phyloP scores from a whole-genome alignment of 2,329 filamentous ascomycete species.

The Exserohilum turcica region DNA sequence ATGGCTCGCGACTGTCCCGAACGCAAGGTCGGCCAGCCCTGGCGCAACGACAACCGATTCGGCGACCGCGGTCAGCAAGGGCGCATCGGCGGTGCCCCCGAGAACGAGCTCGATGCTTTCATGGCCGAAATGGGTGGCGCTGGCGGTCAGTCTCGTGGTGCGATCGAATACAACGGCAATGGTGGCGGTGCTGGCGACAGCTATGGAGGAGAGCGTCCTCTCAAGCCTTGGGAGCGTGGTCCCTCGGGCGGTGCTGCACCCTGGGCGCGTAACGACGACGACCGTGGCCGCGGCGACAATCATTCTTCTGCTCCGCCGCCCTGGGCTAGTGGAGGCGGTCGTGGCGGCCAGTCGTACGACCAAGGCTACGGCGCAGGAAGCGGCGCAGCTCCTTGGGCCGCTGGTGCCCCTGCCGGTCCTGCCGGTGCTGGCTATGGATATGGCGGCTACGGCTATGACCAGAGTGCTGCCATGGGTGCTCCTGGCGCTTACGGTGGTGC shows the following conservation, averaged over 20 bases:
- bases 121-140: constrained; percentile 95
- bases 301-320: constrained; percentile 50
- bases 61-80: constrained; percentile 61
- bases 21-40: constrained; percentile 84
- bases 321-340: constrained; percentile 40
- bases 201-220: constrained; percentile 58
- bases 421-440: constrained; percentile 52
- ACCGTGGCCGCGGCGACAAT: constrained; percentile 48
- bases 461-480: constrained; percentile 30
- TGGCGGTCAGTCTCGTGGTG: constrained; percentile 66
- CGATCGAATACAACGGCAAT: constrained; percentile 64
- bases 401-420: constrained; percentile 43
- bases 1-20: constrained; percentile 99
- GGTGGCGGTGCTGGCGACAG: constrained; percentile 53
- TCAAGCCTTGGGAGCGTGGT: constrained; percentile 87
- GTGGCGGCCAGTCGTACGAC: constrained; percentile 40
- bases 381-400: constrained; percentile 48
- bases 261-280: constrained; percentile 62
- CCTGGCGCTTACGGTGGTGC: constrained; percentile 53
- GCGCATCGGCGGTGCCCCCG: constrained; percentile 73
- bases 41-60: constrained; percentile 76
- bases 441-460: constrained; percentile 42
- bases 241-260: constrained; percentile 84
- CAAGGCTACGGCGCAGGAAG: constrained; percentile 38
- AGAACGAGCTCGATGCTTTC: constrained; percentile 96